Evolutionary conservation across 2,329 filamentous ascomycete genomes (phyloP).

Genomic region (Penicillium sclerotigenum): DNA sequence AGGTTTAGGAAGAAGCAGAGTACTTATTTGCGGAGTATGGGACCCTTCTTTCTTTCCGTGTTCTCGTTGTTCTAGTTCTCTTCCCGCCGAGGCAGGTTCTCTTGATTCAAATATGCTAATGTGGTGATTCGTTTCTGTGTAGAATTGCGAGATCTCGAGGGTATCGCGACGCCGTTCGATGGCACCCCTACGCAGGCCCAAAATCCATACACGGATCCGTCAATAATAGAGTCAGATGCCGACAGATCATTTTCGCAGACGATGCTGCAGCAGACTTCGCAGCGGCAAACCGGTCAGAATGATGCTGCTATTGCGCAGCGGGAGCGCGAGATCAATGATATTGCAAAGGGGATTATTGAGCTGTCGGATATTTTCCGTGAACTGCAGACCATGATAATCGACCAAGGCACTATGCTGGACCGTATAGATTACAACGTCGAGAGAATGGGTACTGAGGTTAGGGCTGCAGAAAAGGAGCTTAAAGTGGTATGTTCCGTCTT

Average conservation of each 20-base stretch:
- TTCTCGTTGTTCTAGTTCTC: neutral
- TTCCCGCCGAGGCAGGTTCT: conserved; percentile 4
- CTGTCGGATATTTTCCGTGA: conserved; percentile 95
- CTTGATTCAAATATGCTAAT: conserved; percentile 3
- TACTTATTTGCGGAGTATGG: conserved; percentile 84
- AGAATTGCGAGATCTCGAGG: conserved; percentile 74
- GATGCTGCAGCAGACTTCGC: conserved; percentile 74
- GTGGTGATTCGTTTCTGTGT: neutral
- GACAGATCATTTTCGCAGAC: conserved; percentile 90
- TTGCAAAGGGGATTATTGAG: conserved; percentile 96
- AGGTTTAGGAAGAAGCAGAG: conserved; percentile 96
- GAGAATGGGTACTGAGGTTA: conserved; percentile 88
- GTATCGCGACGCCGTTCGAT: conserved; percentile 54
- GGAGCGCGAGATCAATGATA: conserved; percentile 95
- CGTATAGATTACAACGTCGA: conserved; percentile 98
- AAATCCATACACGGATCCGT: conserved; percentile 76
- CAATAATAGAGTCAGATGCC: conserved; percentile 86
- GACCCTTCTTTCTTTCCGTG: neutral
- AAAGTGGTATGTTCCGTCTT: conserved; percentile 56
- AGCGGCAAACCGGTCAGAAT: conserved; percentile 58
- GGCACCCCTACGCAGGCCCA: conserved; percentile 50
- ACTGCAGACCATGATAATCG: conserved; percentile 90
- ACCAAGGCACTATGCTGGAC: conserved; percentile 86
- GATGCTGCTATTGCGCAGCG: conserved; percentile 85
- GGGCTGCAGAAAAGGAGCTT: conserved; percentile 87